Conservation (phyloP, 2,329 filamentous ascomycete genomes). For the Eutypa lata region DNA sequence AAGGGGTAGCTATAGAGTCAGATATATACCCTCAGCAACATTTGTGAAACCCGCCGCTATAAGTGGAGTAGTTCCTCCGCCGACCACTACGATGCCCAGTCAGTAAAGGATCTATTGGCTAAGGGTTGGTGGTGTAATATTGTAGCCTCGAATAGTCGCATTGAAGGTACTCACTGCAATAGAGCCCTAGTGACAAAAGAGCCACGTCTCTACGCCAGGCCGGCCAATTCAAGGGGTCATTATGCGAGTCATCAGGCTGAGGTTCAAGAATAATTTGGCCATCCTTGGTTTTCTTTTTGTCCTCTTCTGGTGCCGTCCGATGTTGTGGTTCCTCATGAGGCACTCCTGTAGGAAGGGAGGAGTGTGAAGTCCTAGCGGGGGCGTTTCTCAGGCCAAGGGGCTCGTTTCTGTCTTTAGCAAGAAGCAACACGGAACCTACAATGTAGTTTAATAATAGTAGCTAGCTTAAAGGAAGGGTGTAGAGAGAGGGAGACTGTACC, state of each 20-base stretch:
- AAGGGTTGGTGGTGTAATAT: not conserved
- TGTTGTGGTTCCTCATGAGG: conserved; percentile 31
- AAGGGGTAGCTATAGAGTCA: not conserved
- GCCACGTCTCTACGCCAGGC: conserved; percentile 76
- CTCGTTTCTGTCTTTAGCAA: conserved; percentile 54
- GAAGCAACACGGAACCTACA: conserved; percentile 55
- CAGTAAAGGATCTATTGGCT: not conserved
- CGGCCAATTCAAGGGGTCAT: conserved; percentile 93
- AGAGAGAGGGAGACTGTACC: conserved; percentile 47
- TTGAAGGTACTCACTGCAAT: conserved; percentile 54
- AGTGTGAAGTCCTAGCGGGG: conserved; percentile 55
- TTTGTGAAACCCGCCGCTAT: conserved; percentile 86
- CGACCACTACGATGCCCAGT: conserved; percentile 52
- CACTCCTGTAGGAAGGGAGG: conserved; percentile 50
- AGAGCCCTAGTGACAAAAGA: conserved; percentile 79
- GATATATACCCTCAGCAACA: conserved; percentile 58
- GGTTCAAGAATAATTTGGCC: conserved; percentile 85
- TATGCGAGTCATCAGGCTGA: conserved; percentile 84
- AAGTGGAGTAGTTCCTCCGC: conserved; percentile 87
- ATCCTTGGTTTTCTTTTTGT: conserved; percentile 74
- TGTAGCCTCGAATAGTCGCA: too few relatives aligned
- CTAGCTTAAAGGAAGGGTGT: not conserved
- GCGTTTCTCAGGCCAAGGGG: conserved; percentile 57
- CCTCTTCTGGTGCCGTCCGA: conserved; percentile 25
- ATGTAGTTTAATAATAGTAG: conserved; percentile 6